Percentiles rank a stretch among this genome's conserved stretches.
These are phyloP conservation scores for Vanderwaltozyma tropicalis DNA, from an alignment of 805 yeast genomes.

Conservation along the genomic window DNA sequence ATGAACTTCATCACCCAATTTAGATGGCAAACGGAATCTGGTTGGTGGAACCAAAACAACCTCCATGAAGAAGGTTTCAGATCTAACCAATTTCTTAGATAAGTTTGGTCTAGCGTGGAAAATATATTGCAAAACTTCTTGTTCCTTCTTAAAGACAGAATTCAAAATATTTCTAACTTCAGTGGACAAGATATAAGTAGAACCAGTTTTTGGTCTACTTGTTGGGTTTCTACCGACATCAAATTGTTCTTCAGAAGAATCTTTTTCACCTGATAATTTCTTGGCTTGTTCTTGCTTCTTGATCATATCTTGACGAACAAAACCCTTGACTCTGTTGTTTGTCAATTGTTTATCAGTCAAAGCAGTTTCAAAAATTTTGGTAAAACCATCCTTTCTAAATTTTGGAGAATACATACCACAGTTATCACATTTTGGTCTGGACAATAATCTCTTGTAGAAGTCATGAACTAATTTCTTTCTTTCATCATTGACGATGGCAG, in stretches of 20 bases:
- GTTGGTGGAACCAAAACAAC: conserved; percentile 92
- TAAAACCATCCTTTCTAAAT: conserved; percentile 88
- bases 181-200: conserved; percentile 77
- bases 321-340: conserved; percentile 76
- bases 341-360: conserved; percentile 71
- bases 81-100: conserved; percentile 35
- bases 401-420: conserved; percentile 93
- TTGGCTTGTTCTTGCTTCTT: conserved; percentile 29
- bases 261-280: conserved; percentile 20
- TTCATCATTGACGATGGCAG: conserved; percentile 81
- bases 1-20: conserved; percentile 91
- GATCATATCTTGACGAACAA: conserved; percentile 62
- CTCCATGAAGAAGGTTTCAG: conserved; percentile 86
- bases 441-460: conserved; percentile 59
- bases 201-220: conserved; percentile 55
- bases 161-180: conserved; percentile 76
- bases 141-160: conserved; percentile 67
- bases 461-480: conserved; percentile 66
- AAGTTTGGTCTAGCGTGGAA: conserved; percentile 73
- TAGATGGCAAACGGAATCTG: conserved; percentile 91
- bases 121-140: conserved; percentile 51
- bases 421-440: conserved; percentile 85
- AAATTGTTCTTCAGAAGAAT: conserved; percentile 24
- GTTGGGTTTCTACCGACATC: conserved; percentile 36
- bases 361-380: conserved; percentile 84